Base-by-base conservation (phyloP, 257 asterid species). In the Solanum sitiens region DNA sequence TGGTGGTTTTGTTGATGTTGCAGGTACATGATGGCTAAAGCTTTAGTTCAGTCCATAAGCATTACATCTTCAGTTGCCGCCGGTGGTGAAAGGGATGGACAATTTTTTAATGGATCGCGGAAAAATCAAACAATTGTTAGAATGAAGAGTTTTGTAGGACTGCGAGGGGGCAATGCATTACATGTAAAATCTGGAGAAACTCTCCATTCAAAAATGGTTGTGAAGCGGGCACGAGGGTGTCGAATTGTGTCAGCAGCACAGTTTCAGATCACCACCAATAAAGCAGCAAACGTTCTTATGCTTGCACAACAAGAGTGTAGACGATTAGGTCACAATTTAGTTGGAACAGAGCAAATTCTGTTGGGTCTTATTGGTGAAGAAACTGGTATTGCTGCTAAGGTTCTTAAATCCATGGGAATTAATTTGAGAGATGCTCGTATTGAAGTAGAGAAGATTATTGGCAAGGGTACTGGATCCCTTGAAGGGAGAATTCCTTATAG, bases 261-360 rank as follows among this genome's bases (percentile, higher is more conserved):
- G 99, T 96, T 94, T 89, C 98, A 95, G 92, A 94, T 98, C 77
- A 95, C 95, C 89, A 96, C 99, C 0, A 98, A 93, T 86, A 96
- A 96, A 88, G 98, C 98, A 42, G 95, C 95, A 20, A 96, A 96
- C 87, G 99, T 96, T 35, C 94, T 96, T 85, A 96, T 96, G 98
- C 99, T 96, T 89, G 98, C 99, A 15, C 99, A 96, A 87, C 98
- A 96, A 92, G 99, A 96, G 94, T 95, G 98, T 13, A 94, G 99
- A 86, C 88, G 98, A 56, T 96, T 96, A 86, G 98, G 99, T 86
- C 99, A 95, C 89, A 96, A 96, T 89, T 94, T 94, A 73, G 95
- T 96, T 37, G 99, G 98, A 65, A 96, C 99, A 3, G 99, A 96
- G 89, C 99, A 96, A 91, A 95, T 96, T 86, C 87, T 96, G 87